phyloP scores from a whole-genome alignment of 768 basidiomycete genomes.

The Amyloporia xantha region DNA sequence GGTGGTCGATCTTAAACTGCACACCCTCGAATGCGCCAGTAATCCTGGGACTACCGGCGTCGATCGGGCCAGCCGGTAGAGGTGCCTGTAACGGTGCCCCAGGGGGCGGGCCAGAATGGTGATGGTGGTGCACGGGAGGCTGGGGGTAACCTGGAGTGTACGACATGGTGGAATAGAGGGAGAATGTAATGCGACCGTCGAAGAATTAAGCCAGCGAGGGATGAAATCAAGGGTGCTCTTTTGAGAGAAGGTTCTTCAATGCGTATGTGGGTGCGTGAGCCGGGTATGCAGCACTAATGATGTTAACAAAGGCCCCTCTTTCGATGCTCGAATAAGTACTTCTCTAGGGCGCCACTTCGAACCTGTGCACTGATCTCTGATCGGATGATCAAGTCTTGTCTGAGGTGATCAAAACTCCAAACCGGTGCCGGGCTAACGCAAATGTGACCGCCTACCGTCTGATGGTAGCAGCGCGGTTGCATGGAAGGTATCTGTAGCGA shows the following conservation, averaged over 20 bases:
- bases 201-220: too few species aligned
- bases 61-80: neutral
- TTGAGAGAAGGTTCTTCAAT: too few species aligned
- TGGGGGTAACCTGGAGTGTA: constrained; percentile 14
- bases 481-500: too few species aligned
- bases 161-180: neutral
- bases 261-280: too few species aligned
- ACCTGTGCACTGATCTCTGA: neutral
- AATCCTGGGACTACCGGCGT: constrained; percentile 8
- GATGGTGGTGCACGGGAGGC: neutral
- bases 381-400: neutral
- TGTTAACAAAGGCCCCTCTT: too few species aligned
- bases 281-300: too few species aligned
- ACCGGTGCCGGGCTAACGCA: neutral
- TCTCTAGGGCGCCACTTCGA: neutral
- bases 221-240: too few species aligned
- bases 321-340: too few species aligned
- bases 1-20: constrained; percentile 24
- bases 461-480: neutral
- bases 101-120: neutral
- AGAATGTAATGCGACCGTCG: too few species aligned
- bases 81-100: constrained; percentile 1
- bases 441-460: neutral
- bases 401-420: neutral
- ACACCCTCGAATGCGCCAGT: constrained; percentile 23